These are phyloP conservation scores for Trichosporon coremiiforme DNA, from an alignment of 1,284 basidiomycete species.

Conservation along the genomic window DNA sequence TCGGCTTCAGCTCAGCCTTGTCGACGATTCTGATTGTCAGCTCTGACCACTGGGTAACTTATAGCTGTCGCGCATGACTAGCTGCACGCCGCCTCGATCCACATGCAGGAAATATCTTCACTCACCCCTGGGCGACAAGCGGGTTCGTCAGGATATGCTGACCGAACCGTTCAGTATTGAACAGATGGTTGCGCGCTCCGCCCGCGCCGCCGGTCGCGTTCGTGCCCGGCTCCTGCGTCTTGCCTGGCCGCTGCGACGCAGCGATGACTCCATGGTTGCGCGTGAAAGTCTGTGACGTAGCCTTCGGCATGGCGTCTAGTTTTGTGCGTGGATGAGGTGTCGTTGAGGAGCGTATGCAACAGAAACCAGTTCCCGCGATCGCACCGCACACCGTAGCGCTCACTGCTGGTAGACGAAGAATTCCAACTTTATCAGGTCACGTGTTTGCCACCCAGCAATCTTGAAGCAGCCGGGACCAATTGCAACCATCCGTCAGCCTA, in stretches of 20 bases:
- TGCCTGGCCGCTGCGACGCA: conserved; percentile 42
- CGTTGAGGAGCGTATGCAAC: background rate
- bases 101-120: conserved; percentile 29
- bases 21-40: conserved; percentile 69
- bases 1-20: conserved; percentile 87
- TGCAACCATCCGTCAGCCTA: background rate
- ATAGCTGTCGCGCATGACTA: background rate
- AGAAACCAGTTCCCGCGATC: background rate
- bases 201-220: conserved; percentile 60
- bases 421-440: conserved; percentile 27
- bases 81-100: conserved; percentile 30
- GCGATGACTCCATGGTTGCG: conserved; percentile 70
- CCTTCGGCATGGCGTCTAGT: conserved; percentile 73
- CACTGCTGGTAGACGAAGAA: background rate
- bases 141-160: conserved; percentile 98
- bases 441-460: conserved; percentile 25
- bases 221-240: conserved; percentile 37
- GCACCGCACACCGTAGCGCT: background rate
- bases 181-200: conserved; percentile 71
- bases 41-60: background rate
- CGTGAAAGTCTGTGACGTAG: conserved; percentile 78
- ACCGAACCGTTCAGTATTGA: conserved; percentile 91
- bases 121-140: conserved; percentile 80
- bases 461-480: background rate
- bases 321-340: background rate